These are phyloP conservation scores for Athelia sp. DNA, from an alignment of 1,284 basidiomycete genomes.

Conservation along the genomic window DNA sequence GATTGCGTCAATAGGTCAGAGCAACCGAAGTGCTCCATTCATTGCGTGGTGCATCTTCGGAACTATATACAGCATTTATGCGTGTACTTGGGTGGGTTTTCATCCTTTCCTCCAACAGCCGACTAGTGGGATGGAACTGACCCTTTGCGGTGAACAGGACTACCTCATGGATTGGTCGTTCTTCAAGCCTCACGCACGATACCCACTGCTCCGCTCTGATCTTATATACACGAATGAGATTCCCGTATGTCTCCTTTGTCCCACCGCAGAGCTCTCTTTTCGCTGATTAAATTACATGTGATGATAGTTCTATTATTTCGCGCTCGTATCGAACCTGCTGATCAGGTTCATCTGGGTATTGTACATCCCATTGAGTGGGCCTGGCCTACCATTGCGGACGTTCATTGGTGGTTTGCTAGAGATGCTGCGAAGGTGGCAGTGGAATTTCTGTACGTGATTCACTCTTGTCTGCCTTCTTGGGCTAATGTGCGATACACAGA, in stretches of 20 bases:
- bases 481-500: constrained; percentile 29
- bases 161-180: constrained; percentile 82
- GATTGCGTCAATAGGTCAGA: constrained; percentile 11
- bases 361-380: constrained; percentile 60
- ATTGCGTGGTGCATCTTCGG: constrained; percentile 62
- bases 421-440: constrained; percentile 79
- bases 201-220: constrained; percentile 72
- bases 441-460: constrained; percentile 80
- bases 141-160: constrained; percentile 42
- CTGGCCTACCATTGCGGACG: constrained; percentile 49
- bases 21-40: constrained; percentile 44
- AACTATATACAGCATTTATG: constrained; percentile 65
- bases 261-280: too few relatives aligned
- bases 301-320: constrained; percentile 69
- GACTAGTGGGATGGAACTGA: too few relatives aligned
- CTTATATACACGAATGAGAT: constrained; percentile 63
- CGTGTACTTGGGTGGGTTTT: constrained; percentile 67
- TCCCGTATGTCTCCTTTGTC: constrained; percentile 39
- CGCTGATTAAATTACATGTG: too few relatives aligned
- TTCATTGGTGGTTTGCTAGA: constrained; percentile 76
- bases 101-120: not conserved
- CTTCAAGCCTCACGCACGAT: constrained; percentile 50
- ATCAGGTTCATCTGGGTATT: constrained; percentile 81
- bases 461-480: not conserved
- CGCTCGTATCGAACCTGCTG: constrained; percentile 70